Evolutionary conservation across 1,139 yeast genomes (phyloP), one percentile per base, ranked within the genome.

Genomic region (Suhomyces kunorum): DNA sequence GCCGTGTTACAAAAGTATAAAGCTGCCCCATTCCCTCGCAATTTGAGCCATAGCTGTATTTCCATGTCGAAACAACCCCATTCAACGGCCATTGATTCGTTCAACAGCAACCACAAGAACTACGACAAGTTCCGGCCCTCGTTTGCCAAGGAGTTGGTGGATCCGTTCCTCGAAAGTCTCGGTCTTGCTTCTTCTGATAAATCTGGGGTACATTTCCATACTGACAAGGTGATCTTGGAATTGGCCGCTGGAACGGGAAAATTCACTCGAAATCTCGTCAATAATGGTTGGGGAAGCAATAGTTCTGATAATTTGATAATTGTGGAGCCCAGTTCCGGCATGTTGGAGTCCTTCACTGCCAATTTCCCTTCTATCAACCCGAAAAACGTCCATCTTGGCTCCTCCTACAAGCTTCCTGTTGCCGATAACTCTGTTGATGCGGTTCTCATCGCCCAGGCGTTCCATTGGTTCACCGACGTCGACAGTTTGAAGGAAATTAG

Each of bases 231-330:
- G 9, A 59, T 81, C 11, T 57, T 81, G 22, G 87, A 81, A 45
- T 54, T 81, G 22, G 87, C 84, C 1, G 74, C 79, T 12, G 87
- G 87, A 0, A 81, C 87, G 0, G 87, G 87, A 4, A 81, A 80
- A 49, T 81, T 81, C 63, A 81, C 87, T 7, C 60, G 58, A 26
- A 63, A 71, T 33, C 61, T 81, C 25, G 63, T 66, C 2, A 55
- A 59, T 24, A 55, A 61, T 36, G 80, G 81, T 2, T 74, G 74
- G 67, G 51, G 47, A 9, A 42, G 42, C 1, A 55, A 54, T n/a
- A n/a, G n/a, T 7, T 52, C 49, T 8, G 45, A 46, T 16, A 61
- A 66, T 29, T 53, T 78, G 39, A 53, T 61, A 2, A 76, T 77
- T 0, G 79, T 78, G 6, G 87, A 81, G 45, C 85, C 87, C 2